Evolutionary conservation across 352 stramenopile species (phyloP), one percentile per base, ranked within the genome.

Genomic region (Albugo laibachii): DNA sequence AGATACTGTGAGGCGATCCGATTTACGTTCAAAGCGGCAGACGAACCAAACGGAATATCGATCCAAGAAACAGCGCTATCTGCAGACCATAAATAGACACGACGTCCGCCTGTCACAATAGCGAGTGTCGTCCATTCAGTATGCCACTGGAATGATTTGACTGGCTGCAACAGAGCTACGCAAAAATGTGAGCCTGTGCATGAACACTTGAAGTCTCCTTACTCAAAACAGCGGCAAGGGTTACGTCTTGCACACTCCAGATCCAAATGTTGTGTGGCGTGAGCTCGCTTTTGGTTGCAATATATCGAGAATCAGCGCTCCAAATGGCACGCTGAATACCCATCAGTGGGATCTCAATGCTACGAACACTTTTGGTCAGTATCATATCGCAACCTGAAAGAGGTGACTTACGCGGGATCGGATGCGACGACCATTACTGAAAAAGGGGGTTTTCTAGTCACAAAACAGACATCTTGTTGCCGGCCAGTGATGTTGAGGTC

Each of bases 241-340:
- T 44, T 84, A 65, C 11, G 65, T 84, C 27, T 72, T 3, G 24
- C 24, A 31, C 24, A 31, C 8, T 58, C 77, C 77, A 89, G 18
- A 89, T 74, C 77, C 77, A 89, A 24, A 89, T 63, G 41, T 86
- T 83, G 48, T 83, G 75, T 13, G 77, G 73, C 71, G 85, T 89
- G 18, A 79, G 61, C 35, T 89, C 77, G 36, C 73, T 85, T 55
- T 75, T 84, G 5, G 77, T 83, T 16, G 66, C 77, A 36, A 87
- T 41, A 56, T 76, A 84, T 34, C 62, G 52, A 11, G 74, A 78
- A 42, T 89, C 68, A 14, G 55, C 58, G 50, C 69, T 86, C 76
- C 76, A 88, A 13, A 65, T 24, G 13, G 70, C 62, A 31, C 71
- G 62, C 27, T 71, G 74, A 31, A 88, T 59, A 41, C 76, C 76